Evolutionary conservation across 352 stramenopile species (phyloP).

Genomic region (Globisporangium splendens): DNA sequence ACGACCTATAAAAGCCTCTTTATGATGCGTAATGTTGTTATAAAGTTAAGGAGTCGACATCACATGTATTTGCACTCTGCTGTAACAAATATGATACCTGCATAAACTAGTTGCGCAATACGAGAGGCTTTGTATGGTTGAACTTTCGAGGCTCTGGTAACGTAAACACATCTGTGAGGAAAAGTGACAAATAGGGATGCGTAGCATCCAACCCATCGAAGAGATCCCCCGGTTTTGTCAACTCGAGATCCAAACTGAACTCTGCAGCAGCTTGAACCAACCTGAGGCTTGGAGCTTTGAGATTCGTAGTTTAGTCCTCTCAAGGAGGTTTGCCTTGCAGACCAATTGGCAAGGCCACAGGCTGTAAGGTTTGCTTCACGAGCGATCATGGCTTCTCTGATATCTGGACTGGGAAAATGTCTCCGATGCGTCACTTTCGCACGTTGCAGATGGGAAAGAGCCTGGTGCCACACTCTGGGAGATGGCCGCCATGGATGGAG

Average conservation of each 20-base stretch:
- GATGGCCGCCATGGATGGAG: neutral
- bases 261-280: neutral
- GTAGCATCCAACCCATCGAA: neutral
- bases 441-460: conserved; percentile 4
- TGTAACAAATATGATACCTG: neutral
- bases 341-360: neutral
- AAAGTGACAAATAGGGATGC: neutral
- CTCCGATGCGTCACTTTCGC: conserved; percentile 13
- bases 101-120: neutral
- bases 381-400: neutral
- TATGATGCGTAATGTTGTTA: neutral
- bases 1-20: neutral
- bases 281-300: no score
- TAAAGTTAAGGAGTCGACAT: no score
- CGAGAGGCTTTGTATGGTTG: neutral
- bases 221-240: neutral
- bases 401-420: conserved; percentile 7
- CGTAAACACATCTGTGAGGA: neutral
- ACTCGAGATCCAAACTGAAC: neutral
- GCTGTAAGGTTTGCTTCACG: no score
- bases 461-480: neutral
- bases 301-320: neutral
- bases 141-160: conserved; percentile 8
- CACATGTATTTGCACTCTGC: no score
- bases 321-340: neutral